These are phyloP conservation scores for Aphanomyces astaci DNA, from an alignment of 352 stramenopile species.

Conservation along the genomic window DNA sequence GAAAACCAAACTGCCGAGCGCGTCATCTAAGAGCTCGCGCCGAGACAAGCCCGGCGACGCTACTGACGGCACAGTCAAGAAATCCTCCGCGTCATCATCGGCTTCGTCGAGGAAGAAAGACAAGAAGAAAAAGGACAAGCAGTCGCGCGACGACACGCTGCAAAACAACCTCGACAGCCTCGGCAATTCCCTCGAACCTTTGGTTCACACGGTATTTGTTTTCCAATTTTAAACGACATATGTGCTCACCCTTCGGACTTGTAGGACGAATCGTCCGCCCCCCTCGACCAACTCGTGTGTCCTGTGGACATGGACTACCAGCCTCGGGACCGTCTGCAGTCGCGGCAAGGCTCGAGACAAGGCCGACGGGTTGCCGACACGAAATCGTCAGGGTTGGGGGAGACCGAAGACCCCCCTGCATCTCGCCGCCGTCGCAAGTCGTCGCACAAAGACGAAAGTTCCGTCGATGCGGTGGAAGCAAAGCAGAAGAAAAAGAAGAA, in stretches of 20 bases:
- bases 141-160: neutral
- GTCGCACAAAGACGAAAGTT: neutral
- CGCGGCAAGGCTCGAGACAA: conserved; percentile 59
- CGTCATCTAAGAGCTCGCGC: conserved; percentile 5
- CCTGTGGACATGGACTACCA: conserved; percentile 48
- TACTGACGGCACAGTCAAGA: neutral
- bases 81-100: neutral
- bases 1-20: conserved; percentile 8
- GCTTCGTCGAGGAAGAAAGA: conserved; percentile 33
- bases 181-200: neutral
- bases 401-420: conserved; percentile 28
- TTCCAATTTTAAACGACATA: conserved; percentile 3
- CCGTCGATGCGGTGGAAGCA: conserved; percentile 16
- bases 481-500: conserved; percentile 59
- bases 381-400: conserved; percentile 22
- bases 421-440: conserved; percentile 27
- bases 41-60: neutral
- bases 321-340: conserved; percentile 63
- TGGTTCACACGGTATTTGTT: neutral
- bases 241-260: no score
- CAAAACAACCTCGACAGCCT: conserved; percentile 15
- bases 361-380: conserved; percentile 33
- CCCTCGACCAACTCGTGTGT: conserved; percentile 30
- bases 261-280: conserved; percentile 8
- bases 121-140: conserved; percentile 21